Evolutionary conservation across 257 asterid genomes (phyloP).

Genomic region (Salvia splendens): DNA sequence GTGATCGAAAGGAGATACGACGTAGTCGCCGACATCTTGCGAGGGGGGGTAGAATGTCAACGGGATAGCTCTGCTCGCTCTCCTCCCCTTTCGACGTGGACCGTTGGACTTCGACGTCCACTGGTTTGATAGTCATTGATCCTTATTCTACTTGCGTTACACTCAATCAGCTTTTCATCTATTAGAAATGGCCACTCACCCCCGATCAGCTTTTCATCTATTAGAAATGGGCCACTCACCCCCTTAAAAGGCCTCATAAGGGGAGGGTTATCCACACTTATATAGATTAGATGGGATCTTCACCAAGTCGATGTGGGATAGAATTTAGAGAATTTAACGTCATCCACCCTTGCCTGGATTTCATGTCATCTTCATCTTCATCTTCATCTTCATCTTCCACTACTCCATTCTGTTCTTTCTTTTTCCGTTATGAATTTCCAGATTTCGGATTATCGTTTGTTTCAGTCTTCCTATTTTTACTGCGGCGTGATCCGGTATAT

Average conservation of each 20-base stretch:
- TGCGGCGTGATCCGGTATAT: not conserved
- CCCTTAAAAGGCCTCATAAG: too few species aligned
- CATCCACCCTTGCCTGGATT: too few species aligned
- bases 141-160: not conserved
- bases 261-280: too few species aligned
- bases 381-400: too few species aligned
- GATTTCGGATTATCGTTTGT: not conserved
- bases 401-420: too few species aligned
- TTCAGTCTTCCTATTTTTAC: slow-evolving; percentile 20
- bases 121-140: slow-evolving; percentile 21
- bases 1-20: slow-evolving; percentile 58
- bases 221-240: too few species aligned
- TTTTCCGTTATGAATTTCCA: not conserved
- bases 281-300: too few species aligned
- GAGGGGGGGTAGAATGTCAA: slow-evolving; percentile 48
- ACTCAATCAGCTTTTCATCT: slow-evolving; percentile 7
- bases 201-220: too few species aligned
- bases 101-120: slow-evolving; percentile 42
- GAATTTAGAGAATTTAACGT: too few species aligned
- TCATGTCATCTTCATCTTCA: too few species aligned
- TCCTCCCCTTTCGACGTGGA: slow-evolving; percentile 40
- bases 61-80: slow-evolving; percentile 43
- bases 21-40: slow-evolving; percentile 43
- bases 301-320: too few species aligned
- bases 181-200: too few species aligned